These are phyloP conservation scores for Plenodomus biglobosus DNA, from an alignment of 2,329 filamentous ascomycete species.

Conservation along the genomic window DNA sequence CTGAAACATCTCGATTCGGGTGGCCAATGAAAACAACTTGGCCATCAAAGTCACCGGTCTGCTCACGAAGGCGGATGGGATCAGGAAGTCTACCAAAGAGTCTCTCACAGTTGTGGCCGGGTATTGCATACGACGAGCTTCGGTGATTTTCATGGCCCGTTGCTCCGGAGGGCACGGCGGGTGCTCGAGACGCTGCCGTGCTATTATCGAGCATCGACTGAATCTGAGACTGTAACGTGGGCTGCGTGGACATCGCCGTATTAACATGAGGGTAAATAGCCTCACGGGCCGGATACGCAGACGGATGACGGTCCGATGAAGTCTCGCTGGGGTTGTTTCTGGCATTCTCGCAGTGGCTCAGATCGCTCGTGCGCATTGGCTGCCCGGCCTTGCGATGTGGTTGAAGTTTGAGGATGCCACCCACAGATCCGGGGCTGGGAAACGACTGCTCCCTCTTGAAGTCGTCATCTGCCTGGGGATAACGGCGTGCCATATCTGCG, in stretches of 20 bases:
- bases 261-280: background rate
- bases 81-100: slow-evolving; percentile 50
- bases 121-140: background rate
- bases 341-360: slow-evolving; percentile 9
- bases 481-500: slow-evolving; percentile 35
- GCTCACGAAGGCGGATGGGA: slow-evolving; percentile 41
- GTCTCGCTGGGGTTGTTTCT: slow-evolving; percentile 5
- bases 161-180: background rate
- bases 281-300: background rate
- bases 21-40: slow-evolving; percentile 51
- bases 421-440: slow-evolving; percentile 18
- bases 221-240: background rate
- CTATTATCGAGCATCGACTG: background rate
- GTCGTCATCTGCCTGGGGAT: slow-evolving; percentile 14
- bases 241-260: background rate
- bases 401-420: slow-evolving; percentile 26
- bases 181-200: background rate
- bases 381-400: slow-evolving; percentile 29
- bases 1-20: slow-evolving; percentile 51
- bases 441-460: slow-evolving; percentile 12
- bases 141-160: slow-evolving; percentile 27
- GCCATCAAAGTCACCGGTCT: slow-evolving; percentile 40
- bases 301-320: background rate
- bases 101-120: slow-evolving; percentile 11
- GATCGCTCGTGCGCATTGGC: slow-evolving; percentile 22